phyloP scores from a whole-genome alignment of 768 basidiomycete species.

The Grammothele lineata region DNA sequence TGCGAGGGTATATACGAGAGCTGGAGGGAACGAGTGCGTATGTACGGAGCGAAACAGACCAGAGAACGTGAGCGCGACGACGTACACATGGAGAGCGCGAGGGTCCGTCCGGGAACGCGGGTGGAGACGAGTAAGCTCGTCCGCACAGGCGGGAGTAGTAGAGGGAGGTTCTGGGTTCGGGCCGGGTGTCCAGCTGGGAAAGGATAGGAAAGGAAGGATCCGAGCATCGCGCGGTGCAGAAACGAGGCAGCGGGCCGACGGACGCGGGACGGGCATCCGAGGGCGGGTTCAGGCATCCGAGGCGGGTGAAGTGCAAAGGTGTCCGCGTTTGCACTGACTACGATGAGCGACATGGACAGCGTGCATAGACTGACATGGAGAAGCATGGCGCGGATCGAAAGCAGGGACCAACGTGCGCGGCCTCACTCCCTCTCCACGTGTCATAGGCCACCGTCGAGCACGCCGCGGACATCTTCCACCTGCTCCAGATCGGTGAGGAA shows the following conservation, averaged over 20 bases:
- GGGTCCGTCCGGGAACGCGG: not conserved
- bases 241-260: no score
- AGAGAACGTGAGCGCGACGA: not conserved
- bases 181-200: not conserved
- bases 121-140: not conserved
- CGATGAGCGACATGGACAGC: slow-evolving; percentile 14
- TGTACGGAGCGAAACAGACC: slow-evolving; percentile 4
- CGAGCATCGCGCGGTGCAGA: not conserved
- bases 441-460: slow-evolving; percentile 28
- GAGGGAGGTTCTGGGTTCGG: not conserved
- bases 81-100: not conserved
- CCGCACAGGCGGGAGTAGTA: not conserved
- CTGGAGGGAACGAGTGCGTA: slow-evolving; percentile 11
- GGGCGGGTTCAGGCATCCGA: not conserved
- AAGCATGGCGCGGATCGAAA: not conserved
- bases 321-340: slow-evolving; percentile 11
- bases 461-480: slow-evolving; percentile 83
- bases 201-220: not conserved
- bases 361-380: slow-evolving; percentile 11
- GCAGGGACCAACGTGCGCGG: not conserved
- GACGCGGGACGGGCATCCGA: no score
- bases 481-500: slow-evolving; percentile 85
- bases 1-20: slow-evolving; percentile 18
- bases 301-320: not conserved
- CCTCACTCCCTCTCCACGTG: slow-evolving; percentile 11